These are phyloP conservation scores for Stagonosporopsis vannaccii DNA, from an alignment of 2,329 filamentous ascomycete genomes.

Conservation along the genomic window DNA sequence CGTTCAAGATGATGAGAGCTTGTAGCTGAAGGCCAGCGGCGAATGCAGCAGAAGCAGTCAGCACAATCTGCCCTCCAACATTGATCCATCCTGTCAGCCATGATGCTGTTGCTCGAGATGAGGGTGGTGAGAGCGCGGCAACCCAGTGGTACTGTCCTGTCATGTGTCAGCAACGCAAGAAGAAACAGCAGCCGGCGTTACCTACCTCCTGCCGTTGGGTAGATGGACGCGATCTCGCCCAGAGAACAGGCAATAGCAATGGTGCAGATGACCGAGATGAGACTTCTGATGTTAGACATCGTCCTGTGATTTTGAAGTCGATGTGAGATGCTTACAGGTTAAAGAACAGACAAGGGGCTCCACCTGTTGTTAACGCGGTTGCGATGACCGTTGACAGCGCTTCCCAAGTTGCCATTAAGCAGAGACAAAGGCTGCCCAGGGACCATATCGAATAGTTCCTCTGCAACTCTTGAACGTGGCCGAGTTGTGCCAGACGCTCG, in stretches of 20 bases:
- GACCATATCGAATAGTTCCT: constrained; percentile 56
- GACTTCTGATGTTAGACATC: constrained; percentile 31
- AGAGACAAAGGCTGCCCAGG: constrained; percentile 55
- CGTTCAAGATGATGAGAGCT: constrained; percentile 54
- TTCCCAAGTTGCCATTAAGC: constrained; percentile 62
- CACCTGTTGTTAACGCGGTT: constrained; percentile 54
- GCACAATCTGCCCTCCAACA: constrained; percentile 56
- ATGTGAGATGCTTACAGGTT: constrained; percentile 46
- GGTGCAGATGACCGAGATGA: constrained; percentile 59
- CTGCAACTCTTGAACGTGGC: constrained; percentile 36
- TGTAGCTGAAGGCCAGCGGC: constrained; percentile 56
- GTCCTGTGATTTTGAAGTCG: neutral
- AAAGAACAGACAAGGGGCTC: constrained; percentile 57
- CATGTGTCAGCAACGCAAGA: neutral
- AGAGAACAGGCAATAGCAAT: constrained; percentile 73
- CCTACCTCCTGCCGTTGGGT: constrained; percentile 72
- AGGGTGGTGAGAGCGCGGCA: constrained; percentile 47
- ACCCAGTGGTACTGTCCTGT: constrained; percentile 59
- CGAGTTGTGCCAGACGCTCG: constrained; percentile 29
- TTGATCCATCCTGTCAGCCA: constrained; percentile 55
- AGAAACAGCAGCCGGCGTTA: neutral
- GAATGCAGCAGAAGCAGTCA: constrained; percentile 59
- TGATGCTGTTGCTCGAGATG: constrained; percentile 46
- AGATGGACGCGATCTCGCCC: constrained; percentile 75
- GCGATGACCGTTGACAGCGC: constrained; percentile 57